These are phyloP conservation scores for Coemansia umbellata DNA, from an alignment of 192 early-diverging fungal species.

Conservation along the genomic window DNA sequence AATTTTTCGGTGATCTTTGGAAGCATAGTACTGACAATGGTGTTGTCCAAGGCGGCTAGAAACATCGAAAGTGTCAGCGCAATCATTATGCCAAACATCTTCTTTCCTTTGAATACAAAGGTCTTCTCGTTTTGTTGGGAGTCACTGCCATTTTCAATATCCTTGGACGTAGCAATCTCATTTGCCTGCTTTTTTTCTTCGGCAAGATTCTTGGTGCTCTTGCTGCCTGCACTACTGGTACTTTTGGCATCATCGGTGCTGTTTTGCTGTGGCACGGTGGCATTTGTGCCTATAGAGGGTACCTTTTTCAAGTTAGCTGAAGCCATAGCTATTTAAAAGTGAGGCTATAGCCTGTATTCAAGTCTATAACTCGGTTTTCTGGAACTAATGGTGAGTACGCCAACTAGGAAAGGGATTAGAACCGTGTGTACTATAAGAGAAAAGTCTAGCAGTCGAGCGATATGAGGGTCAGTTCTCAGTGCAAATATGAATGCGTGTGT, in stretches of 20 bases:
- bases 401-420: no score
- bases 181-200: neutral
- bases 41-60: slow-evolving; percentile 59
- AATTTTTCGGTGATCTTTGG: slow-evolving; percentile 59
- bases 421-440: no score
- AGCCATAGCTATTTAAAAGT: no score
- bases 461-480: no score
- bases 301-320: neutral
- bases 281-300: neutral
- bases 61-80: slow-evolving; percentile 55
- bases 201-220: neutral
- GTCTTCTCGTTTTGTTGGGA: neutral
- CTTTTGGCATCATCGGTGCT: neutral
- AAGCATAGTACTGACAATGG: slow-evolving; percentile 61
- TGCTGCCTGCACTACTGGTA: neutral
- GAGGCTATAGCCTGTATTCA: no score
- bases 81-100: slow-evolving; percentile 36
- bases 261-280: neutral
- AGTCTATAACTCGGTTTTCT: no score
- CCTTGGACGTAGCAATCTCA: slow-evolving; percentile 3
- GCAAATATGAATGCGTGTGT: no score
- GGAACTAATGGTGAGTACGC: no score
- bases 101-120: slow-evolving; percentile 25
- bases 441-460: no score
- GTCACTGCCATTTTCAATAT: slow-evolving; percentile 8